Conservation (phyloP, 768 basidiomycete genomes). For the Lepiota venenata region DNA sequence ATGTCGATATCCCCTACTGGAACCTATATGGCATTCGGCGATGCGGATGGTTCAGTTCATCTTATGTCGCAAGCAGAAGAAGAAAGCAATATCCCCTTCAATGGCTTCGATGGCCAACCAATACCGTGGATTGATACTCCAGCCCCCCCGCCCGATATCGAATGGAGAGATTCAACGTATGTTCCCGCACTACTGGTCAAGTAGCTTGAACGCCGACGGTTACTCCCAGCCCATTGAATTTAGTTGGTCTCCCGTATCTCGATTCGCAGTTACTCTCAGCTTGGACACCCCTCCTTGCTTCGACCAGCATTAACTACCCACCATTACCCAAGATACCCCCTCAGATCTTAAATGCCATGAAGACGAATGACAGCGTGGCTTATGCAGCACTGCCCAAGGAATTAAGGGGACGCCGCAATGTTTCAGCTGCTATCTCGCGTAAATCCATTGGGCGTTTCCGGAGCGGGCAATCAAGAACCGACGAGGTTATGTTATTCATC, state of each 20-base stretch:
- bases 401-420: constrained; percentile 78
- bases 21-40: constrained; percentile 91
- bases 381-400: constrained; percentile 89
- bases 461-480: constrained; percentile 63
- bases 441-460: constrained; percentile 73
- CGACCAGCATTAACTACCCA: constrained; percentile 48
- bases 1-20: constrained; percentile 82
- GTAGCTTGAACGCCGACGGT: not conserved
- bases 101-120: constrained; percentile 86
- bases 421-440: constrained; percentile 50
- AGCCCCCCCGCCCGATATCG: constrained; percentile 62
- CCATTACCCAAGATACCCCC: constrained; percentile 77
- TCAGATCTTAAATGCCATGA: constrained; percentile 74
- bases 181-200: constrained; percentile 18
- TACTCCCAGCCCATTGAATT: constrained; percentile 71
- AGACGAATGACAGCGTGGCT: constrained; percentile 84
- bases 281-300: constrained; percentile 46
- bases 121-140: constrained; percentile 82
- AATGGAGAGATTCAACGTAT: constrained; percentile 85
- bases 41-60: constrained; percentile 81
- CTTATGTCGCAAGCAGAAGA: constrained; percentile 73
- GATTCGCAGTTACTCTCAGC: constrained; percentile 70
- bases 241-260: constrained; percentile 88
- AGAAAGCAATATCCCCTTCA: constrained; percentile 65
- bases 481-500: constrained; percentile 36